phyloP scores from a whole-genome alignment of 2,329 filamentous ascomycete genomes.

The Neurospora sp. region DNA sequence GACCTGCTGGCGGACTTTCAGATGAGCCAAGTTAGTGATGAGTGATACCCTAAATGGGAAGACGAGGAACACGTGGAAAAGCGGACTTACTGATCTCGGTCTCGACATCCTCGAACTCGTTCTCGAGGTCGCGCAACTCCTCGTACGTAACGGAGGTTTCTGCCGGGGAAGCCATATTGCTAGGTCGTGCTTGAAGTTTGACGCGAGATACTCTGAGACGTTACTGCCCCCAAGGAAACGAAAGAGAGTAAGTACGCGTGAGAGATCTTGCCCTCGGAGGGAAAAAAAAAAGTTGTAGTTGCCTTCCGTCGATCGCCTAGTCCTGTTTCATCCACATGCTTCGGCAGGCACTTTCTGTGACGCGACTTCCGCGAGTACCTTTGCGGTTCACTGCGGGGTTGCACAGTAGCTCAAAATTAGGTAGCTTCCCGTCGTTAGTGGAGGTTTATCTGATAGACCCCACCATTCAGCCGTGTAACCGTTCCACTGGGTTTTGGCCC shows the following conservation, averaged over 20 bases:
- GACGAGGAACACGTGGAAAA: background rate
- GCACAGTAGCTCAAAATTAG: background rate
- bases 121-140: slow-evolving; percentile 69
- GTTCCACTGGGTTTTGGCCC: background rate
- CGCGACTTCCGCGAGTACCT: background rate
- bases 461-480: background rate
- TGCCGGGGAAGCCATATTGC: slow-evolving; percentile 21
- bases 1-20: slow-evolving; percentile 61
- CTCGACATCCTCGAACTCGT: slow-evolving; percentile 76
- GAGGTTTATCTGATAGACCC: background rate
- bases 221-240: background rate
- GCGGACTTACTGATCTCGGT: slow-evolving; percentile 63
- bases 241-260: background rate
- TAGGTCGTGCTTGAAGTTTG: background rate
- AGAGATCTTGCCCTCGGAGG: background rate
- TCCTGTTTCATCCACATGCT: background rate
- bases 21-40: slow-evolving; percentile 5
- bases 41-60: background rate
- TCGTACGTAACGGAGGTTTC: slow-evolving; percentile 53
- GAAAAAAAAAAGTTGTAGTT: background rate
- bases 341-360: background rate
- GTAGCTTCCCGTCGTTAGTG: background rate
- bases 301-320: background rate
- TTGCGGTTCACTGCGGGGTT: background rate
- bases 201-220: background rate